A percentile compares a stretch with the other conserved stretches of the same genome.
phyloP scores from a whole-genome alignment of 2,329 filamentous ascomycete species.

The Pseudocercospora fuligena region DNA sequence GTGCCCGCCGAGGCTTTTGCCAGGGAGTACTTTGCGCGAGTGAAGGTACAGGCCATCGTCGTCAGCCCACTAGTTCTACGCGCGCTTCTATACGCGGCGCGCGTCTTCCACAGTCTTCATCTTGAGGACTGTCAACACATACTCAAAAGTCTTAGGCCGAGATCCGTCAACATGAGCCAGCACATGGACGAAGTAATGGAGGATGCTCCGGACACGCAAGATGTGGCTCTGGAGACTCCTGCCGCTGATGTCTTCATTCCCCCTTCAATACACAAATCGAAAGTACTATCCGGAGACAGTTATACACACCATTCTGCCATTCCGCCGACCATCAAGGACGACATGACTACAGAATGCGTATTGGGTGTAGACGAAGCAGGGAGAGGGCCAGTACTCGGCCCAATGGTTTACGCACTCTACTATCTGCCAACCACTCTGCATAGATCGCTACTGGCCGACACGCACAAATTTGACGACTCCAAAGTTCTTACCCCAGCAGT shows the following conservation, averaged over 20 bases:
- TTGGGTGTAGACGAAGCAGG: conserved; percentile 94
- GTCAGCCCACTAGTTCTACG: background rate
- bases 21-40: background rate
- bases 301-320: conserved; percentile 56
- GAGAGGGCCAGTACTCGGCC: conserved; percentile 85
- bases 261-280: conserved; percentile 49
- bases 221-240: conserved; percentile 42
- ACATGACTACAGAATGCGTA: conserved; percentile 66
- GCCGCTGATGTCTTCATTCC: conserved; percentile 50
- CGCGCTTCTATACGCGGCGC: conserved; percentile 3
- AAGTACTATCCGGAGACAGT: conserved; percentile 50
- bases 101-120: conserved; percentile 14
- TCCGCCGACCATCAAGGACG: conserved; percentile 45
- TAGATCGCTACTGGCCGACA: conserved; percentile 74
- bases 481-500: conserved; percentile 85
- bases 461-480: conserved; percentile 91
- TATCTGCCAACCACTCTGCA: conserved; percentile 70
- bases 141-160: background rate
- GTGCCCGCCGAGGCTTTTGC: background rate
- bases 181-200: conserved; percentile 38
- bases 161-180: conserved; percentile 1
- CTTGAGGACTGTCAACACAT: background rate
- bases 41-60: background rate
- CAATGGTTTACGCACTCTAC: conserved; percentile 72
- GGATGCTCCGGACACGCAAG: conserved; percentile 37